phyloP scores from a whole-genome alignment of 2,329 filamentous ascomycete genomes.

The Zymoseptoria crescenta region DNA sequence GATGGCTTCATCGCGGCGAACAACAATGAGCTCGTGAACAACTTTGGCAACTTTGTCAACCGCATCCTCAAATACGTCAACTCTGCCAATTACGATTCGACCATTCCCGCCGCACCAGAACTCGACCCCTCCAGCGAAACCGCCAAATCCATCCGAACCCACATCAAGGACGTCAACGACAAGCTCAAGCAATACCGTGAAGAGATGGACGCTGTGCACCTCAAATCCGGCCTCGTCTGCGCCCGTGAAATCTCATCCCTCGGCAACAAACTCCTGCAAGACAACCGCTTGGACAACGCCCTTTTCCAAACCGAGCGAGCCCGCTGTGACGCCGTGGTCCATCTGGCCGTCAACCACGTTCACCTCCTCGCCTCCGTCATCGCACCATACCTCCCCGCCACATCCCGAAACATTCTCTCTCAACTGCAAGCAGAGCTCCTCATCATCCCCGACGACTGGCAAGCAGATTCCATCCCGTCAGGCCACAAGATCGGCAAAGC shows the following conservation, averaged over 20 bases:
- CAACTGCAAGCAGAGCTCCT: slow-evolving; percentile 54
- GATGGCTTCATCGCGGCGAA: slow-evolving; percentile 72
- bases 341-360: slow-evolving; percentile 74
- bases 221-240: slow-evolving; percentile 58
- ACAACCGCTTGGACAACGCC: slow-evolving; percentile 54
- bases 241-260: slow-evolving; percentile 59
- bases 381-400: slow-evolving; percentile 79
- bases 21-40: slow-evolving; percentile 80
- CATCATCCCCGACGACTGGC: slow-evolving; percentile 50
- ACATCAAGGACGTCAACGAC: slow-evolving; percentile 55
- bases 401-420: slow-evolving; percentile 62
- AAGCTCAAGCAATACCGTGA: slow-evolving; percentile 59
- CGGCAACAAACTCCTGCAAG: slow-evolving; percentile 53
- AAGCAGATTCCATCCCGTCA: slow-evolving; percentile 50
- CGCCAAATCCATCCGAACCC: slow-evolving; percentile 27
- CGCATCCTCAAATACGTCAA: slow-evolving; percentile 61
- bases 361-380: slow-evolving; percentile 73
- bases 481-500: slow-evolving; percentile 78
- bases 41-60: slow-evolving; percentile 55
- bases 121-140: slow-evolving; percentile 41
- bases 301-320: slow-evolving; percentile 53
- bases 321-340: slow-evolving; percentile 56
- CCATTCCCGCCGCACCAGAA: slow-evolving; percentile 46
- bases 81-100: slow-evolving; percentile 59
- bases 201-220: slow-evolving; percentile 62